Evolutionary conservation across 2,329 filamentous ascomycete genomes (phyloP).

Genomic region (Zasmidium citrigriseum): DNA sequence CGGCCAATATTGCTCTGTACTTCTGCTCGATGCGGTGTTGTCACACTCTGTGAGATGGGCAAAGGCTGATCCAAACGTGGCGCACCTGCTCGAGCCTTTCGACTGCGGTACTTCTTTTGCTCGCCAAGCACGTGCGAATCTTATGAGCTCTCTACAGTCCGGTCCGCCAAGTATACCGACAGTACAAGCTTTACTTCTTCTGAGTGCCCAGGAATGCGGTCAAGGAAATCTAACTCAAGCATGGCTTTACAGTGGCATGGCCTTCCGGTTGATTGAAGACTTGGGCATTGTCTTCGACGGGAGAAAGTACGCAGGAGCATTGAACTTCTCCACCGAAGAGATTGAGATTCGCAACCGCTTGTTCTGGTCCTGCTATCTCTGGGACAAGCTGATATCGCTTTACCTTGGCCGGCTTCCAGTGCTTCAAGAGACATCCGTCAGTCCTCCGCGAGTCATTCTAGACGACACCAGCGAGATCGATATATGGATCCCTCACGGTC

Average conservation of each 20-base stretch:
- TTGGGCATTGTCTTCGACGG: background rate
- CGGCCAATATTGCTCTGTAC: background rate
- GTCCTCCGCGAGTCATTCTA: background rate
- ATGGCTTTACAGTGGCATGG: background rate
- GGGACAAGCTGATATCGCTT: background rate
- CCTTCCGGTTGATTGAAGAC: background rate
- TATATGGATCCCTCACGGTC: background rate
- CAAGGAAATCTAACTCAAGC: background rate
- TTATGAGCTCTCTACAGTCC: background rate
- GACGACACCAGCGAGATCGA: background rate
- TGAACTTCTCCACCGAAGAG: background rate
- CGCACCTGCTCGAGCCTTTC: background rate
- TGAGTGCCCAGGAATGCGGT: background rate
- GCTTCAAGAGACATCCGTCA: background rate
- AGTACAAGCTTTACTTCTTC: background rate
- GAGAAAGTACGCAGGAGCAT: background rate
- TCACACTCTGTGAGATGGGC: background rate
- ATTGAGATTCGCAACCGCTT: background rate
- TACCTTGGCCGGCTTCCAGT: background rate
- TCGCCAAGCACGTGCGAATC: background rate
- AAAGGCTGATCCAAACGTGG: background rate
- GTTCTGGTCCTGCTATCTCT: background rate
- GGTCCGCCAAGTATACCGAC: background rate
- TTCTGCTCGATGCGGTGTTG: background rate
- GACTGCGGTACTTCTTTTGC: background rate